Base-by-base conservation (phyloP, 1,139 yeast genomes). In the Hyphopichia burtonii region DNA sequence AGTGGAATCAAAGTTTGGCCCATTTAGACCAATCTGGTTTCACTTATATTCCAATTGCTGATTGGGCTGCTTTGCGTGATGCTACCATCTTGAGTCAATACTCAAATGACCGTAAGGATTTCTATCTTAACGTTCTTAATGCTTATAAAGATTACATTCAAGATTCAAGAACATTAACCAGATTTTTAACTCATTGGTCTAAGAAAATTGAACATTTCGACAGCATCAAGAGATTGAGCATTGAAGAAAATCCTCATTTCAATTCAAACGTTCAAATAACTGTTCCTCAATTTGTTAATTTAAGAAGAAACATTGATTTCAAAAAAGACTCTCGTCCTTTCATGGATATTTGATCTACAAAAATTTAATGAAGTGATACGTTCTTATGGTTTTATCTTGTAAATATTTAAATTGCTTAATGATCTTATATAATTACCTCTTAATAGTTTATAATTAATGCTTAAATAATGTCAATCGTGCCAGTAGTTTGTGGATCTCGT, bases 61-160 rank as follows among this genome's bases (percentile, higher is more conserved):
- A 88, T 65, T 87, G 96, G 93, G 83, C 91, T 38, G 87, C 96
- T 1, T 68, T 90, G 45, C 76, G 91, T 65, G 89, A 83, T 60
- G 86, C 91, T 12, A 85, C 93, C 5, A 75, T 85, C 38, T 76
- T 78, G 40, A 69, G 82, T 2, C 62, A 60, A 19, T 63, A 46
- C 43, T 47, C 60, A n/a, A 58, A 59, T 1, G 73, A 71, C 37
- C 74, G 88, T 62, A 72, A 72, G 46, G 69, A 70, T 31, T 63
- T 84, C 16, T 86, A 83, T 62, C 74, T 80, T 60, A 74, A 80
- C 42, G 66, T 85, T 40, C 76, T 83, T 52, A 75, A 78, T 48
- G 58, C 72, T 19, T 85, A 71, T 53, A 67, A 64, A 53, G 58
- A 71, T 53, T 71, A 61, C 57, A 70, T 72, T 59, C 77, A 72